Base-by-base conservation (phyloP, 2,329 filamentous ascomycete species). In the Fusarium agapanthi region DNA sequence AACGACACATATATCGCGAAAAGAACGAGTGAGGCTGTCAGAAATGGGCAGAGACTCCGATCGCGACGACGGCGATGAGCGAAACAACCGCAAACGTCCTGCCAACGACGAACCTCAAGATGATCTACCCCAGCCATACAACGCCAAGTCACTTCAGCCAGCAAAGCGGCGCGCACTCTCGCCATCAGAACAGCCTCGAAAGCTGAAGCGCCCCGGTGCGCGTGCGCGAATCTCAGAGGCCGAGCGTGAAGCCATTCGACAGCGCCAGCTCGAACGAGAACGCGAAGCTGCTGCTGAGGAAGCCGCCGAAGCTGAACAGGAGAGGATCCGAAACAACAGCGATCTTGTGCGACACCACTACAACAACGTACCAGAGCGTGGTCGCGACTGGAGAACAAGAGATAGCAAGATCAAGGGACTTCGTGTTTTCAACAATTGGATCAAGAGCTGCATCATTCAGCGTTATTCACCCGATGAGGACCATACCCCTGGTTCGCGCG, bases 361-460 rank as follows among this genome's bases (percentile, higher is more conserved):
- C 87, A 99, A 99, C 82, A 92, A 93, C 41, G 95, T 98, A 0
- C 95, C 95, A 1, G 93, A 99, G 84, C 90, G 95, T 35, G 96
- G 96, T 18, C 90, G 95, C 60, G 95, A 98, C 78, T 99, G 96
- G 95, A 90, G 96, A 55, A 94, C 93, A 80, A 97, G 94, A 12
- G 95, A 97, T 78, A 97, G 93, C 81, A 92, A 93, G 78, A 99
- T 99, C 85, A 97, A 97, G 84, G 96, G 96, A 2, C 85, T 99
- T 59, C 90, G 96, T 59, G 94, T 93, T 75, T 96, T 97, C 86
- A 99, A 99, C 85, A 99, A 99, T 82, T 99, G 96, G 96, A 89
- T 99, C 83, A 99, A 99, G 86, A 97, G 94, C 79, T 95, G 93
- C 55, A 90, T 98, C 75, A 98, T 99, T 75, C 95, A 98, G 80